These are phyloP conservation scores for Candida sanyaensis DNA, from an alignment of 1,139 yeast species.

Conservation along the genomic window DNA sequence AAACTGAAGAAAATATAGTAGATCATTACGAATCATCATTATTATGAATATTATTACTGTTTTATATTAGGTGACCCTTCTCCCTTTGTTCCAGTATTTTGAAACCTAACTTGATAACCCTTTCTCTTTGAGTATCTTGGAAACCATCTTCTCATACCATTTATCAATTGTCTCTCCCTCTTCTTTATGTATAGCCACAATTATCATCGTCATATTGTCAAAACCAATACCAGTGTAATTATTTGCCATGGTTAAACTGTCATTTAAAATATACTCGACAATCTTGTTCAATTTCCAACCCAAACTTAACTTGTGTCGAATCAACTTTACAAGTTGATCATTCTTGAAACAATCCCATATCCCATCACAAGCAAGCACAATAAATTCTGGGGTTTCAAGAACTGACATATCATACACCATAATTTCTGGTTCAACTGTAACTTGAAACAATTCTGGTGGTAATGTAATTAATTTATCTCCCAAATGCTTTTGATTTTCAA, in stretches of 20 bases:
- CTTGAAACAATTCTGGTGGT: conserved; percentile 50
- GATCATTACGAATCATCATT: not conserved
- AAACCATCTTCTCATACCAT: conserved; percentile 61
- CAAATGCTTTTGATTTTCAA: conserved; percentile 21
- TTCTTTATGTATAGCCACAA: conserved; percentile 57
- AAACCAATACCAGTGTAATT: conserved; percentile 77
- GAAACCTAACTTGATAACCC: conserved; percentile 11
- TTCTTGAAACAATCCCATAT: conserved; percentile 79
- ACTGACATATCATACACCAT: conserved; percentile 50
- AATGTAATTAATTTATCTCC: conserved; percentile 22
- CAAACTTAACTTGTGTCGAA: conserved; percentile 57
- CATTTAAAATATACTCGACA: conserved; percentile 59
- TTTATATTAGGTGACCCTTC: not conserved
- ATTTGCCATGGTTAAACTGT: conserved; percentile 71
- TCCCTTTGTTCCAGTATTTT: too few relatives aligned
- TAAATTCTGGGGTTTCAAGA: conserved; percentile 54
- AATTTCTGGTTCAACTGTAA: conserved; percentile 73
- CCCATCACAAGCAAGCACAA: conserved; percentile 76
- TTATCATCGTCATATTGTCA: conserved; percentile 75
- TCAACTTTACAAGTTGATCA: conserved; percentile 50
- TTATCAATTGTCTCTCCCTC: conserved; percentile 42
- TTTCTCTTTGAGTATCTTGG: conserved; percentile 51
- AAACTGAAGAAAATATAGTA: too few relatives aligned
- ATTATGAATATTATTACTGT: not conserved
- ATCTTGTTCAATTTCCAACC: conserved; percentile 63